A percentile compares a stretch with the other conserved stretches of the same genome.
Conservation (phyloP, 371 early-diverging fungal genomes). For the Massospora cicadina region DNA sequence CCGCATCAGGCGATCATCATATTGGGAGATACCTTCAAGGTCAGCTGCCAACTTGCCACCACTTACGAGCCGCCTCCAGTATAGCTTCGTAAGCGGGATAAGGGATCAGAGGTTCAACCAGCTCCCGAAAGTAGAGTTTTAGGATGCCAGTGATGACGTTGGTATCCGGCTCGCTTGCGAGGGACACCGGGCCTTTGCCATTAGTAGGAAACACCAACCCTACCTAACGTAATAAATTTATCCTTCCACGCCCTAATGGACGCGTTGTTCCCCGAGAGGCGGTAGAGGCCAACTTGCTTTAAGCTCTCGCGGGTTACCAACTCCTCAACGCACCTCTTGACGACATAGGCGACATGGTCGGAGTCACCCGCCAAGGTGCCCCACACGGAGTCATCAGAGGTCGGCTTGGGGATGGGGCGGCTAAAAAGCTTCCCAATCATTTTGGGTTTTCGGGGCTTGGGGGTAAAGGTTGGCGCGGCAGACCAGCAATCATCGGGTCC, state of each 20-base stretch:
- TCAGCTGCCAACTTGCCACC: slow-evolving; percentile 6
- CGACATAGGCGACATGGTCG: background rate
- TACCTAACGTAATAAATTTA: slow-evolving; percentile 16
- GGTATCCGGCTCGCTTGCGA: slow-evolving; percentile 21
- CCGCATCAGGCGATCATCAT: slow-evolving; percentile 2
- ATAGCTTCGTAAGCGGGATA: slow-evolving; percentile 26
- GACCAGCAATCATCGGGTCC: background rate
- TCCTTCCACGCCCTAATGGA: slow-evolving; percentile 21
- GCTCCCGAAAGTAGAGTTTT: slow-evolving; percentile 37
- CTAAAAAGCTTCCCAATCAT: slow-evolving; percentile 6
- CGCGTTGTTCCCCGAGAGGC: slow-evolving; percentile 30
- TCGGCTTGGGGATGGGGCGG: background rate
- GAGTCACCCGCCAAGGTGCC: background rate
- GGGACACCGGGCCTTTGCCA: slow-evolving; percentile 3
- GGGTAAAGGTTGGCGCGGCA: background rate
- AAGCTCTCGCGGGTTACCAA: background rate
- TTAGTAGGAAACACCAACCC: background rate
- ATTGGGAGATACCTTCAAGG: slow-evolving; percentile 4
- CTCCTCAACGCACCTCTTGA: slow-evolving; percentile 1
- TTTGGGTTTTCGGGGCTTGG: background rate
- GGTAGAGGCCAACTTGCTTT: slow-evolving; percentile 25
- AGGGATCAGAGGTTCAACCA: slow-evolving; percentile 32
- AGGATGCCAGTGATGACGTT: slow-evolving; percentile 28
- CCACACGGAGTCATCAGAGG: background rate
- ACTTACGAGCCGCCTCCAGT: slow-evolving; percentile 7